Percentiles rank a stretch among this genome's conserved stretches.
Evolutionary conservation across 1,284 basidiomycete species (phyloP).

Genomic region (Microbotryum intermedium): DNA sequence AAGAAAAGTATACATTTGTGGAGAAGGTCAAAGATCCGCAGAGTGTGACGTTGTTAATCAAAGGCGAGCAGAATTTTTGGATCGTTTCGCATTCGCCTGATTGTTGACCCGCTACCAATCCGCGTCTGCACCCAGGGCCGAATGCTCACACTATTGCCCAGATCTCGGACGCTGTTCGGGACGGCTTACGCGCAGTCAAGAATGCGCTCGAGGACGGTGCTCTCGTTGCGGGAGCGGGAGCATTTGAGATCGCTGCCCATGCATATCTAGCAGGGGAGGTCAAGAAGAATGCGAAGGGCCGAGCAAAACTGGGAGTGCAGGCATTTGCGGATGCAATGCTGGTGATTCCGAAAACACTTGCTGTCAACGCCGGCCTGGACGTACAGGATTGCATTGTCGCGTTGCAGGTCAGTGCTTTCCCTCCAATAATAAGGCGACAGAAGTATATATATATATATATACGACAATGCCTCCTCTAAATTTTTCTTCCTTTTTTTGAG

Average conservation of each 20-base stretch:
- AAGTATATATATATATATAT: too few relatives aligned
- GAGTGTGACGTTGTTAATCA: slow-evolving; percentile 92
- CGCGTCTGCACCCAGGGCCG: slow-evolving; percentile 47
- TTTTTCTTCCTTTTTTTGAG: too few relatives aligned
- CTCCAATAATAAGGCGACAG: too few relatives aligned
- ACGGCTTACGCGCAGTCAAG: slow-evolving; percentile 92
- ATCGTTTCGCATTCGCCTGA: too few relatives aligned
- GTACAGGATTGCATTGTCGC: slow-evolving; percentile 91
- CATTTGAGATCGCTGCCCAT: slow-evolving; percentile 93
- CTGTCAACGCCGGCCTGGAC: slow-evolving; percentile 93
- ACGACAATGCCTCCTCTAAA: too few relatives aligned
- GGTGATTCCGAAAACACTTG: slow-evolving; percentile 92
- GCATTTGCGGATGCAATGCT: slow-evolving; percentile 93
- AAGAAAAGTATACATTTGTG: slow-evolving; percentile 98
- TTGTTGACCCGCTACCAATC: background rate
- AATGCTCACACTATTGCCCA: slow-evolving; percentile 94
- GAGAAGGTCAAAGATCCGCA: slow-evolving; percentile 96
- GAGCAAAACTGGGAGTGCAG: slow-evolving; percentile 93
- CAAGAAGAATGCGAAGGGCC: slow-evolving; percentile 85
- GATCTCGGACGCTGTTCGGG: slow-evolving; percentile 93
- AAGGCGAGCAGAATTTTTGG: slow-evolving; percentile 49
- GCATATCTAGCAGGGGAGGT: slow-evolving; percentile 62
- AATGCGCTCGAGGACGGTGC: slow-evolving; percentile 88
- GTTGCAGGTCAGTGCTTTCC: slow-evolving; percentile 55
- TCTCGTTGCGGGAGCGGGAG: slow-evolving; percentile 88